These are phyloP conservation scores for Saturnispora silvae DNA, from an alignment of 805 yeast genomes.

Conservation along the genomic window DNA sequence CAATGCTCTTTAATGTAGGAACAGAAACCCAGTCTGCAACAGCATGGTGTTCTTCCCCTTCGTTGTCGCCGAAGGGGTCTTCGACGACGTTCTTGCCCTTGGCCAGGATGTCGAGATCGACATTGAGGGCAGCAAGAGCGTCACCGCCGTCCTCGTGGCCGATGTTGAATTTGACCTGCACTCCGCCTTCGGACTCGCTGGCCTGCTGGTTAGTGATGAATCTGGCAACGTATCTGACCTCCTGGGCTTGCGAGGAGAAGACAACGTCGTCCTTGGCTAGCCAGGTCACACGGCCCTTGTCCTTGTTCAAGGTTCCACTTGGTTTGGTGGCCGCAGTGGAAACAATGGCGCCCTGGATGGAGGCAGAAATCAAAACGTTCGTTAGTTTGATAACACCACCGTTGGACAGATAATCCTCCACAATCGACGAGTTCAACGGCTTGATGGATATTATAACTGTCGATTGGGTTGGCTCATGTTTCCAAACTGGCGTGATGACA, in stretches of 20 bases:
- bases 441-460: conserved; percentile 69
- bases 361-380: conserved; percentile 52
- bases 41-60: conserved; percentile 6
- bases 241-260: conserved; percentile 28
- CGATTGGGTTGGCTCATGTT: conserved; percentile 74
- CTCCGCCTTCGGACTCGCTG: conserved; percentile 64
- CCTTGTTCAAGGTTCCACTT: conserved; percentile 82
- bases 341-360: conserved; percentile 51
- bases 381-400: conserved; percentile 34
- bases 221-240: conserved; percentile 74
- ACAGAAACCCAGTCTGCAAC: conserved; percentile 25
- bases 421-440: conserved; percentile 34
- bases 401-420: conserved; percentile 26
- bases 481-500: conserved; percentile 75
- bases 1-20: conserved; percentile 36
- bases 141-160: conserved; percentile 33
- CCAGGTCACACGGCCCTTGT: conserved; percentile 82
- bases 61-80: conserved; percentile 28
- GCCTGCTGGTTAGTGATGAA: conserved; percentile 68
- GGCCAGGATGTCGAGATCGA: conserved; percentile 27
- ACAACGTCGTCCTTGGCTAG: conserved; percentile 37
- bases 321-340: conserved; percentile 82
- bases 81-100: conserved; percentile 18
- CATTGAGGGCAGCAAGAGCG: conserved; percentile 31
- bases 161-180: conserved; percentile 55